A percentile compares a stretch with the other conserved stretches of the same genome.
These are phyloP conservation scores for Yamagishiella unicocca DNA, from an alignment of 139 green algal species.

Conservation along the genomic window DNA sequence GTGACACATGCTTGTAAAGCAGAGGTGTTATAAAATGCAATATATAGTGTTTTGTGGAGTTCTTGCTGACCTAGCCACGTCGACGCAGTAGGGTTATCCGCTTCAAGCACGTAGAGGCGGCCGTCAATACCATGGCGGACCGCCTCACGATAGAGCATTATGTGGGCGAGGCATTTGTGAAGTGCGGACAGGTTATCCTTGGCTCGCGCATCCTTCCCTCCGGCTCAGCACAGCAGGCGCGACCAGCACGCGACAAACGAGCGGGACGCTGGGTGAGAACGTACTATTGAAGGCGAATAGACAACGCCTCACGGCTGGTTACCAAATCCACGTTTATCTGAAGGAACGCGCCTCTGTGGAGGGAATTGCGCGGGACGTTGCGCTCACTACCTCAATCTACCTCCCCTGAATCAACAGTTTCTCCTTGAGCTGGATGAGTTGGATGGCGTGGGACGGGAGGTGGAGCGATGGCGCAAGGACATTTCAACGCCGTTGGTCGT, in stretches of 20 bases:
- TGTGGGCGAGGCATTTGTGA: slow-evolving; percentile 37
- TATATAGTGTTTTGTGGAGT: background rate
- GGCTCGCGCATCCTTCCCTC: slow-evolving; percentile 21
- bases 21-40: no score
- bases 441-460: background rate
- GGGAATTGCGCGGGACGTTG: no score
- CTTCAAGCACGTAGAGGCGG: background rate
- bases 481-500: slow-evolving; percentile 29
- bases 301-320: no score
- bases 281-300: background rate
- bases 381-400: no score
- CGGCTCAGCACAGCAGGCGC: background rate
- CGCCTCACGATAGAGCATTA: slow-evolving; percentile 53
- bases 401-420: slow-evolving; percentile 26
- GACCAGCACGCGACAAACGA: background rate
- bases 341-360: no score
- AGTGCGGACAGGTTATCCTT: slow-evolving; percentile 43
- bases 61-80: background rate
- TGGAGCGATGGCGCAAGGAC: slow-evolving; percentile 46
- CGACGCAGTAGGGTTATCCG: slow-evolving; percentile 23
- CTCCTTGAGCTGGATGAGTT: slow-evolving; percentile 48
- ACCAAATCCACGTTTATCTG: no score
- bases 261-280: slow-evolving; percentile 38
- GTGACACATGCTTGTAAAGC: no score
- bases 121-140: slow-evolving; percentile 37